Evolutionary conservation across 805 yeast genomes (phyloP), one percentile per base, ranked within the genome.

Genomic region (Saccharomycopsis schoenii): DNA sequence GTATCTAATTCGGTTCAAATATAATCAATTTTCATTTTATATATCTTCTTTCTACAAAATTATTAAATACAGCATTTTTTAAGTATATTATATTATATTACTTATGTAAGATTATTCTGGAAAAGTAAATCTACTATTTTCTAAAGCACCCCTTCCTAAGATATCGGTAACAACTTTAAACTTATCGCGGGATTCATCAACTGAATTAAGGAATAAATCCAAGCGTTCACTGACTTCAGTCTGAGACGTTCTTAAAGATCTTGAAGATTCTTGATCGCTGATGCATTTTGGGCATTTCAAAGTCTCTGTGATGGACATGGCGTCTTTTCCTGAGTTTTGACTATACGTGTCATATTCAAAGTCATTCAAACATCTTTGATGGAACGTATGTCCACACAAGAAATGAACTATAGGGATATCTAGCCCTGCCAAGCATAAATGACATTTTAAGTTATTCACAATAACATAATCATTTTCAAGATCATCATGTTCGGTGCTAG

Each of bases 131-230:
- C 60, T 40, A 34, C 58, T 39, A 21, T 52, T 56, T 57, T 85
- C 89, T 83, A 92, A 80, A 0, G 87, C 93, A 1, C 99, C 99
- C 61, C 91, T 81, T 1, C 97, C 96, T 55, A 92, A 80, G 70
- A 86, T 92, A 60, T 89, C 96, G 62, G 86, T 80, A 58, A 93
- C 80, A 2, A 85, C 85, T 68, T 83, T 86, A 71, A 92, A 86
- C 47, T 78, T 72, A 1, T 74, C 74, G 2, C 70, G 73, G n/a
- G 75, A 67, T 50, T 78, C 83, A 25, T 74, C 68, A 61, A 94
- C 71, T 4, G 85, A 78, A 40, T 78, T 75, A 58, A 81, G 75
- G 68, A 94, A 86, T 59, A 86, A 68, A 36, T 86, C 91, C 47
- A 80, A 75, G 50, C 89, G 77, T 14, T 83, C 84, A 14, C 85